phyloP scores from a whole-genome alignment of 2,329 filamentous ascomycete genomes.

The Neopestalotiopsis clavispora region DNA sequence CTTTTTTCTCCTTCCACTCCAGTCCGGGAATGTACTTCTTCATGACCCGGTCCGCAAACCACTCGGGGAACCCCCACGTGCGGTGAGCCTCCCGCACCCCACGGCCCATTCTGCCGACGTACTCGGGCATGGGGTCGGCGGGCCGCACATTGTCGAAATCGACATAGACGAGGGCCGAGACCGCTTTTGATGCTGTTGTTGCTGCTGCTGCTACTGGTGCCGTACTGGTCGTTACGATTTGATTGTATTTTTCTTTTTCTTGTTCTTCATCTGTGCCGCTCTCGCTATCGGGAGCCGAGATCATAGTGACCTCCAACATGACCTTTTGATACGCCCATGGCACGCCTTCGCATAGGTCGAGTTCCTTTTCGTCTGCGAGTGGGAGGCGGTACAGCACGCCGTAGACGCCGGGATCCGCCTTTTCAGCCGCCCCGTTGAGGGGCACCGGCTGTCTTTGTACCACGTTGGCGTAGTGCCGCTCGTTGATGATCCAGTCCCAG shows the following conservation, averaged over 20 bases:
- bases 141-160: constrained; percentile 48
- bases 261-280: constrained; percentile 21
- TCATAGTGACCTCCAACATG: constrained; percentile 37
- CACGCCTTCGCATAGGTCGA: constrained; percentile 68
- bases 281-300: constrained; percentile 15
- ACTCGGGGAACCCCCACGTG: constrained; percentile 56
- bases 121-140: constrained; percentile 57
- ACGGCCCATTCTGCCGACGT: constrained; percentile 66
- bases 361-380: constrained; percentile 50
- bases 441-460: constrained; percentile 32
- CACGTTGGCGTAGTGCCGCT: constrained; percentile 72
- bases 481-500: constrained; percentile 71
- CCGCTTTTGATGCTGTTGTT: neutral
- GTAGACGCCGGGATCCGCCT: constrained; percentile 50
- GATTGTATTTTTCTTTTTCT: neutral
- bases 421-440: neutral
- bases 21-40: constrained; percentile 45
- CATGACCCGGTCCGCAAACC: constrained; percentile 60
- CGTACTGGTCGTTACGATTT: constrained; percentile 8
- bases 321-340: constrained; percentile 66
- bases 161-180: constrained; percentile 64
- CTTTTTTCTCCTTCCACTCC: neutral
- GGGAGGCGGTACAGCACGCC: constrained; percentile 61
- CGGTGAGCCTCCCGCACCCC: constrained; percentile 63
- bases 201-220: constrained; percentile 1